Evolutionary conservation across 1,284 basidiomycete genomes (phyloP).

Genomic region (Termitomyces sp.): DNA sequence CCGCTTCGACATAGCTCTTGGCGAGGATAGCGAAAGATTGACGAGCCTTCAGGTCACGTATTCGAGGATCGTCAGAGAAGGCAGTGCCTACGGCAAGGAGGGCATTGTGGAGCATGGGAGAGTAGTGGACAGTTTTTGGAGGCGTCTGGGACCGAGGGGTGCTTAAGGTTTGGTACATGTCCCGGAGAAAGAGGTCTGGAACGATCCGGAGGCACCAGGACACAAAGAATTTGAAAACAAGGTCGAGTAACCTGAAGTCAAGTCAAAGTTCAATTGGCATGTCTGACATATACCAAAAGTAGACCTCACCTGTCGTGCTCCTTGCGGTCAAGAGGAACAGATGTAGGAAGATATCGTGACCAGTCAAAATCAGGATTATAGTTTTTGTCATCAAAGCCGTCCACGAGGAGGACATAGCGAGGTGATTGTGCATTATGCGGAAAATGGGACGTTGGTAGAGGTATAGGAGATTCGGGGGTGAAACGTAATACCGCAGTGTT

Average conservation of each 20-base stretch:
- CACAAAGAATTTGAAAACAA: slow-evolving; percentile 57
- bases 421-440: slow-evolving; percentile 30
- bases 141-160: slow-evolving; percentile 40
- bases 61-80: slow-evolving; percentile 51
- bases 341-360: slow-evolving; percentile 49
- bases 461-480: slow-evolving; percentile 19
- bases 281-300: neutral
- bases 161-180: slow-evolving; percentile 51
- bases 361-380: slow-evolving; percentile 50
- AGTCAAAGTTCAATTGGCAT: neutral
- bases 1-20: slow-evolving; percentile 49
- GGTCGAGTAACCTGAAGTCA: slow-evolving; percentile 41
- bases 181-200: slow-evolving; percentile 51
- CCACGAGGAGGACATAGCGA: slow-evolving; percentile 34
- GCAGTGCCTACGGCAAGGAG: slow-evolving; percentile 55
- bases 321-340: slow-evolving; percentile 40
- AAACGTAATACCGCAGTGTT: slow-evolving; percentile 38
- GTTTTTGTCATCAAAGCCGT: slow-evolving; percentile 32
- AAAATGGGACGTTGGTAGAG: slow-evolving; percentile 28
- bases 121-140: slow-evolving; percentile 56
- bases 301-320: slow-evolving; percentile 48
- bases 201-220: slow-evolving; percentile 53
- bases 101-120: slow-evolving; percentile 68
- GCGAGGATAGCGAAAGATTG: slow-evolving; percentile 49
- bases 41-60: slow-evolving; percentile 43